Evolutionary conservation across 2,329 filamentous ascomycete genomes (phyloP).

Genomic region (Penicillium expansum): DNA sequence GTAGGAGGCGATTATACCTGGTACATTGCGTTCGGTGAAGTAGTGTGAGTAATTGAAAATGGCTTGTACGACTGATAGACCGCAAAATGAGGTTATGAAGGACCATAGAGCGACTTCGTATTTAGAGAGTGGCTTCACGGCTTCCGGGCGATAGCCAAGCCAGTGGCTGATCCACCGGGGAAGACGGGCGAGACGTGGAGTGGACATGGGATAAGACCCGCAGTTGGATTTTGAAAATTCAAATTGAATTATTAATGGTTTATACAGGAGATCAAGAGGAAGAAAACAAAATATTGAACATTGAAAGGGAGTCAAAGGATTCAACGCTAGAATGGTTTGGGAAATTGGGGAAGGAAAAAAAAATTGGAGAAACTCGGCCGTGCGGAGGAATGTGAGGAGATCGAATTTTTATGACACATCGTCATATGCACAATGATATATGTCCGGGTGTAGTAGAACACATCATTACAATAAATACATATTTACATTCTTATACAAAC

Average conservation of each 20-base stretch:
- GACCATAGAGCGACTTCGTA: conserved; percentile 29
- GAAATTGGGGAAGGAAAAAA: background rate
- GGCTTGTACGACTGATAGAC: conserved; percentile 25
- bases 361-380: conserved; percentile 13
- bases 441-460: background rate
- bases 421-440: background rate
- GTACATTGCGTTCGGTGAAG: conserved; percentile 25
- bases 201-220: conserved; percentile 8
- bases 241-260: background rate
- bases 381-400: conserved; percentile 9
- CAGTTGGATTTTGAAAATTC: background rate
- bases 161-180: conserved; percentile 29
- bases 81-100: conserved; percentile 28
- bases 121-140: conserved; percentile 23
- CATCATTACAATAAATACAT: background rate
- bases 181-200: conserved; percentile 24
- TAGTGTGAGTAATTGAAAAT: conserved; percentile 30
- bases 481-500: background rate
- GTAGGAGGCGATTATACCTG: conserved; percentile 29
- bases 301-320: background rate
- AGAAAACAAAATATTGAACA: background rate
- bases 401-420: conserved; percentile 5
- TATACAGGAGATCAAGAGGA: background rate
- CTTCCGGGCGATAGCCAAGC: conserved; percentile 27
- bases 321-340: background rate